A percentile compares a stretch with the other conserved stretches of the same genome.
Evolutionary conservation across 768 basidiomycete genomes (phyloP).

Genomic region (Tylopilus plumbeoviolaceoides): DNA sequence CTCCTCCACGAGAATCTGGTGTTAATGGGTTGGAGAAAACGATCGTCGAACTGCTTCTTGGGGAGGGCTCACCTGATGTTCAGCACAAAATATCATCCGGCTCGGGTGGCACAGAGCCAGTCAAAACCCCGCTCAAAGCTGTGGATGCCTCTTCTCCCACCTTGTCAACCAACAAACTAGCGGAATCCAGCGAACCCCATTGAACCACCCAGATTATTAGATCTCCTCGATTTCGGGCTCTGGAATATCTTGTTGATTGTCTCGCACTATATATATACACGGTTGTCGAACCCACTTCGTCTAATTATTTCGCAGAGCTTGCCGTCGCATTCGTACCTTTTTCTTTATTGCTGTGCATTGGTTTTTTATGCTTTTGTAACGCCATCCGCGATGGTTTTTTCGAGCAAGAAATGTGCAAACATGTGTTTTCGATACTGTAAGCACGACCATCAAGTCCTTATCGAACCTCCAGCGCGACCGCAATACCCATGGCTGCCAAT

Average conservation of each 20-base stretch:
- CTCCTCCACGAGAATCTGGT: constrained; percentile 32
- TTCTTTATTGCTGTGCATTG: constrained; percentile 3
- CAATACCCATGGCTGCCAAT: constrained; percentile 97
- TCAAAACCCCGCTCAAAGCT: background rate
- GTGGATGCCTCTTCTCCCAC: background rate
- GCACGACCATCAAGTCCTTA: constrained; percentile 22
- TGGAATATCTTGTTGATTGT: constrained; percentile 7
- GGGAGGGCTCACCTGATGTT: constrained; percentile 16
- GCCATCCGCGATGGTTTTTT: background rate
- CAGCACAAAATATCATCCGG: background rate
- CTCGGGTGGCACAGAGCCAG: background rate
- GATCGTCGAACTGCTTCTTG: constrained; percentile 46
- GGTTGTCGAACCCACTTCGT: constrained; percentile 9
- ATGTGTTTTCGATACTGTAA: background rate
- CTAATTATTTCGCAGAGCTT: constrained; percentile 11
- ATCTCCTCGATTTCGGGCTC: background rate
- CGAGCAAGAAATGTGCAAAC: background rate
- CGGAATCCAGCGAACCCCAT: constrained; percentile 5
- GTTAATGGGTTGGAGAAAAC: constrained; percentile 39
- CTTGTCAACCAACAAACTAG: background rate
- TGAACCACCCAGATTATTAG: constrained; percentile 13
- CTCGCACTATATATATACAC: constrained; percentile 15
- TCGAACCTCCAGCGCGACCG: constrained; percentile 75
- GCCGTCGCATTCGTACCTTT: constrained; percentile 10
- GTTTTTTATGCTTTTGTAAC: constrained; percentile 16